Base-by-base conservation (phyloP, 2,329 filamentous ascomycete genomes). In the Penicillium italicum region DNA sequence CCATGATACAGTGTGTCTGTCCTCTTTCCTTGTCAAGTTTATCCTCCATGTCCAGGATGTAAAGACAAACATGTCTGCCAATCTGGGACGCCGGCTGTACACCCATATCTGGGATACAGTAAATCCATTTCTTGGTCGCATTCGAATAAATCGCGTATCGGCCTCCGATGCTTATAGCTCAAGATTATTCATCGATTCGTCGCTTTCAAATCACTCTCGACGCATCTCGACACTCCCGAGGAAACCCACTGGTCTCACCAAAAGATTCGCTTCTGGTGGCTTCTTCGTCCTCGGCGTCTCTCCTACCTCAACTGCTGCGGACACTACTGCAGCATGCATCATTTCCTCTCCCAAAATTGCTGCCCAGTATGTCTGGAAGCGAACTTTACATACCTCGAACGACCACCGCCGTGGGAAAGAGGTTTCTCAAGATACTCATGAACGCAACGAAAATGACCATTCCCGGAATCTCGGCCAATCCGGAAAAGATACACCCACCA, bases 201-300 rank as follows among this genome's bases (percentile, higher is more conserved):
- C 57, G 36, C 42, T 59, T 28, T 40, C 49, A 42, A 57, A 24
- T 41, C 43, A 48, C 16, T 57, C 50, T 33, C 57, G 56, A 31
- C 44, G 30, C 14, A 62, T 69, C 34, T 66, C 58, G 31, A 60
- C 66, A 47, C 47, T 60, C 6, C 54, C 64, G 11, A 63, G 52
- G 24, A 69, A 65, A 56, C 63, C 69, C 26, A 69, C 71, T 53
- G 75, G 79, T 66, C 72, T 79, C 24, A 78, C 77, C 11, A 77
- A 76, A 56, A 80, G 79, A 64, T 81, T 82, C 65, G 79, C 81
- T 33, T 83, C 82, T 1, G 79, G 82, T 24, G 79, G 82, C 6
- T 72, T 84, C 34, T 71, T 85, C 26, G 76, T 84, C 16, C 67
- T 83, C 47, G 78, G 81, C 18, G 70, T 66, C 6, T 72, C 69